Percentiles rank a stretch among this genome's conserved stretches.
Evolutionary conservation across 176 grass and related monocot genomes (phyloP).

Genomic region (Thalia dealbata): DNA sequence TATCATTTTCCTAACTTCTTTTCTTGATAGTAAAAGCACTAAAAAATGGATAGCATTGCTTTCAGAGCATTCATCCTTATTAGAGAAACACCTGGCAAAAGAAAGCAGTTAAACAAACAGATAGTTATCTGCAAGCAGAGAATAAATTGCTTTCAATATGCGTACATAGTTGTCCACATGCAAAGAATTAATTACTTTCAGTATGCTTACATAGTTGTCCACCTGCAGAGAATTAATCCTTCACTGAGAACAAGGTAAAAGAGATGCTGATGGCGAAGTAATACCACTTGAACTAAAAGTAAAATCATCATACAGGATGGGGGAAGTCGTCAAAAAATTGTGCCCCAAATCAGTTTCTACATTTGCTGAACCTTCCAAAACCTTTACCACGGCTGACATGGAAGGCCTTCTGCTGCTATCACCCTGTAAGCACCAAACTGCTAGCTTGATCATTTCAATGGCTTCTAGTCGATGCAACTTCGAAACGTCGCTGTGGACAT

Average conservation of each 20-base stretch:
- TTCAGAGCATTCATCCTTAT: too few relatives aligned
- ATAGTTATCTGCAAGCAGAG: too few relatives aligned
- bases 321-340: slow-evolving; percentile 5
- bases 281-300: neutral
- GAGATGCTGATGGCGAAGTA: slow-evolving; percentile 9
- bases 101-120: too few relatives aligned
- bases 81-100: too few relatives aligned
- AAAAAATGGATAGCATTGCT: too few relatives aligned
- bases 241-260: neutral
- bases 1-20: too few relatives aligned
- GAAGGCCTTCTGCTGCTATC: slow-evolving; percentile 35
- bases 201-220: too few relatives aligned
- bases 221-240: too few relatives aligned
- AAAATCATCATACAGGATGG: neutral
- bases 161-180: too few relatives aligned
- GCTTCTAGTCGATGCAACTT: slow-evolving; percentile 21
- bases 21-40: too few relatives aligned
- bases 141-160: too few relatives aligned
- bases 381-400: slow-evolving; percentile 39
- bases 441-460: slow-evolving; percentile 34
- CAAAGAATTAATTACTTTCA: too few relatives aligned
- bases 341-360: slow-evolving; percentile 22
- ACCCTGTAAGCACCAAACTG: slow-evolving; percentile 54
- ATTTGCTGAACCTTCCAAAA: slow-evolving; percentile 28
- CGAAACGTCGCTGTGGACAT: slow-evolving; percentile 4